Evolutionary conservation across 2,329 filamentous ascomycete genomes (phyloP).

Genomic region (Fusarium sp.): DNA sequence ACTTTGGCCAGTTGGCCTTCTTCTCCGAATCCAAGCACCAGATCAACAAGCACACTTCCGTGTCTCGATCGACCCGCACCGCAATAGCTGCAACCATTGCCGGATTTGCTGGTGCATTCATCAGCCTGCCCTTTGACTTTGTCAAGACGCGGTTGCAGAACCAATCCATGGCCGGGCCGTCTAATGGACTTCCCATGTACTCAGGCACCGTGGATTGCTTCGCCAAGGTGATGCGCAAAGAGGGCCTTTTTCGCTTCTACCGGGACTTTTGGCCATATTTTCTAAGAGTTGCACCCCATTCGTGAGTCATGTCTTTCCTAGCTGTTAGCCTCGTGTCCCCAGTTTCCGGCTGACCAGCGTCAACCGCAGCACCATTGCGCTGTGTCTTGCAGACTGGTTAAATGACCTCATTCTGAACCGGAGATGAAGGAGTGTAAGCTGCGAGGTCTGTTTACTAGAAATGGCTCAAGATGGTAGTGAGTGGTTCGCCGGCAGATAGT

Average conservation of each 20-base stretch:
- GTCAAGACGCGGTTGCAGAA: background rate
- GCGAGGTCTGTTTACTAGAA: no score
- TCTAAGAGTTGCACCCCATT: slow-evolving; percentile 78
- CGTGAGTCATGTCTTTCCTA: slow-evolving; percentile 56
- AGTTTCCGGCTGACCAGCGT: no score
- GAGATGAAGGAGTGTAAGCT: no score
- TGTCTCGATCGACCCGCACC: background rate
- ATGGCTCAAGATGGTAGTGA: no score
- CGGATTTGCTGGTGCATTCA: background rate
- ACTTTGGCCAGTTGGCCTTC: slow-evolving; percentile 42
- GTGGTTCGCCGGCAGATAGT: no score
- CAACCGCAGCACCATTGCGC: no score
- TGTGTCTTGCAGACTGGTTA: no score
- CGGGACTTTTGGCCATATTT: slow-evolving; percentile 81
- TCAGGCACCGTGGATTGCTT: background rate
- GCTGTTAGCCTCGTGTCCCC: no score
- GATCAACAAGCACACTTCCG: background rate
- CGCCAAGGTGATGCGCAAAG: slow-evolving; percentile 57
- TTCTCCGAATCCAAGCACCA: slow-evolving; percentile 38
- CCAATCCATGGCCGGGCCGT: background rate
- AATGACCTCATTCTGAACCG: no score
- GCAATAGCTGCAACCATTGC: background rate
- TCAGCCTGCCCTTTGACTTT: background rate
- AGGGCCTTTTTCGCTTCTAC: slow-evolving; percentile 79
- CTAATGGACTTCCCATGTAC: background rate